Conservation (phyloP, 1,139 yeast species). For the Saccharomyces pastorianus region DNA sequence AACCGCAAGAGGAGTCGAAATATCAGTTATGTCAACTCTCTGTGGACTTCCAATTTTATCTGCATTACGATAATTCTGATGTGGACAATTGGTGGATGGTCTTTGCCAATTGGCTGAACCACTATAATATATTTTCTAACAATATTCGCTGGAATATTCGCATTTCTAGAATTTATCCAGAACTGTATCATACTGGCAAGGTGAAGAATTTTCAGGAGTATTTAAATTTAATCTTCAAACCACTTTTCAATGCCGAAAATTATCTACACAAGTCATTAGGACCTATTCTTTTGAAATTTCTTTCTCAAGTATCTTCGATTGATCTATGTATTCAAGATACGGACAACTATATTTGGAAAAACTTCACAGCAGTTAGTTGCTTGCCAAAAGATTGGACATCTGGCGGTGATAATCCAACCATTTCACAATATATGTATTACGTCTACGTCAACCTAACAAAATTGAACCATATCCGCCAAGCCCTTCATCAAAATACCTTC, state of each 20-base stretch:
- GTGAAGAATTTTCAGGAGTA: constrained; percentile 5
- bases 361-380: constrained; percentile 8
- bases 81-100: constrained; percentile 14
- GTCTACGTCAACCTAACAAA: constrained; percentile 9
- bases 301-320: constrained; percentile 12
- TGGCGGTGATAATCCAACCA: constrained; percentile 16
- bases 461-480: constrained; percentile 8
- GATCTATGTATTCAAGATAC: constrained; percentile 12
- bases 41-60: constrained; percentile 20
- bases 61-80: neutral
- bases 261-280: neutral
- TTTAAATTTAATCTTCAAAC: neutral
- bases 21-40: constrained; percentile 27
- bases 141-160: constrained; percentile 19
- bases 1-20: constrained; percentile 24
- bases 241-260: neutral
- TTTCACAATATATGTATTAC: constrained; percentile 17
- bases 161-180: constrained; percentile 12
- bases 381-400: constrained; percentile 13
- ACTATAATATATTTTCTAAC: constrained; percentile 16
- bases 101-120: constrained; percentile 15
- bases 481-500: constrained; percentile 10
- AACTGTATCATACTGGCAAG: constrained; percentile 7
- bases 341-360: constrained; percentile 15
- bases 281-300: constrained; percentile 8